Conservation (phyloP, 768 basidiomycete genomes). For the Stropharia rugosoannulata region DNA sequence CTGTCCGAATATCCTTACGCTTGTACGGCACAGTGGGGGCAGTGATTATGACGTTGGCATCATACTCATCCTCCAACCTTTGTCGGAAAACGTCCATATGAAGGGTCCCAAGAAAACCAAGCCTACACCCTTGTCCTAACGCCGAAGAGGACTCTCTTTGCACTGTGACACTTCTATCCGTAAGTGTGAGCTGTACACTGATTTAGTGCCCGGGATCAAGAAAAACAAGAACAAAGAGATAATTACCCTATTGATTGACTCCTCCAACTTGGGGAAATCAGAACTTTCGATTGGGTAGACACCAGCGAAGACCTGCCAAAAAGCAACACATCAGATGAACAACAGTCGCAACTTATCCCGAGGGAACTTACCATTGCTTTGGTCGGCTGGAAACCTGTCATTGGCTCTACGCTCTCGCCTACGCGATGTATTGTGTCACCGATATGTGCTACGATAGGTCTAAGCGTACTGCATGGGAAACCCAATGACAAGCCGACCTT, state of each 20-base stretch:
- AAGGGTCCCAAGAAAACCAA: constrained; percentile 93
- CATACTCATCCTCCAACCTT: constrained; percentile 94
- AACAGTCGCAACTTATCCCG: neutral
- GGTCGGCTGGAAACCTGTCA: constrained; percentile 89
- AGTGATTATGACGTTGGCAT: constrained; percentile 92
- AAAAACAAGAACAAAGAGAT: constrained; percentile 9
- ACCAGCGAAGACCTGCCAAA: constrained; percentile 82
- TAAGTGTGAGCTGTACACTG: constrained; percentile 65
- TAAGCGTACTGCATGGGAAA: constrained; percentile 1
- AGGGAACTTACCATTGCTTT: constrained; percentile 81
- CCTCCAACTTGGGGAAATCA: constrained; percentile 93
- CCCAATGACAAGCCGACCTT: constrained; percentile 52
- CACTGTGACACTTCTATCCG: constrained; percentile 85
- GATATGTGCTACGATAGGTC: constrained; percentile 64
- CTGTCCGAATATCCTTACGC: constrained; percentile 40
- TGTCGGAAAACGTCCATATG: constrained; percentile 98
- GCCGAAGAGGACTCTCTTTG: constrained; percentile 93
- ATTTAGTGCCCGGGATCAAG: neutral
- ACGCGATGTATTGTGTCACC: constrained; percentile 89
- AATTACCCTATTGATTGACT: constrained; percentile 84
- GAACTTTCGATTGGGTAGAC: constrained; percentile 90
- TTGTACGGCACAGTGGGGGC: constrained; percentile 96
- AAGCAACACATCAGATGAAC: constrained; percentile 5
- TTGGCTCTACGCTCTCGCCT: constrained; percentile 72
- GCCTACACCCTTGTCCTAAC: constrained; percentile 90